Evolutionary conservation across 2,329 filamentous ascomycete species (phyloP).

Genomic region (Fusarium mexicanum): DNA sequence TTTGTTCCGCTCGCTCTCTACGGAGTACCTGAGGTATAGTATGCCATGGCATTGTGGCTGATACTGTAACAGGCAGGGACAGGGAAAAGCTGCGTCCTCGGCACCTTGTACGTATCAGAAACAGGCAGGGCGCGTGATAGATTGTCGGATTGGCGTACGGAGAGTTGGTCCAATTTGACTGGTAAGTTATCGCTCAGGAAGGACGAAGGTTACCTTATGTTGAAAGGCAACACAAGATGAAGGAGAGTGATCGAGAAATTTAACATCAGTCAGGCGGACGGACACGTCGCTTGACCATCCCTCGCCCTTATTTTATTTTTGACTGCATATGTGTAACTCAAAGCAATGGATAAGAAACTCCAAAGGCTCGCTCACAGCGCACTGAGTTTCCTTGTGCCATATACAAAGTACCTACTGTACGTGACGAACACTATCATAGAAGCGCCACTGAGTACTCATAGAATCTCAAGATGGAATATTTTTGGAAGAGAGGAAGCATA

Average conservation of each 20-base stretch:
- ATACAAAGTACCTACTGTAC: background rate
- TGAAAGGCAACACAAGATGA: slow-evolving; percentile 5
- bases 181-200: slow-evolving; percentile 4
- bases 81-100: background rate
- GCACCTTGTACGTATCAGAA: background rate
- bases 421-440: background rate
- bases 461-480: no score
- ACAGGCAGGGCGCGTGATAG: slow-evolving; percentile 11
- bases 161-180: background rate
- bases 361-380: background rate
- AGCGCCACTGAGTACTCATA: background rate
- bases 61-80: slow-evolving; percentile 6
- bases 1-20: background rate
- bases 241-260: background rate
- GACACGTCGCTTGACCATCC: slow-evolving; percentile 4
- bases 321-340: slow-evolving; percentile 7
- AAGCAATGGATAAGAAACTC: background rate
- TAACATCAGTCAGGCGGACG: slow-evolving; percentile 3
- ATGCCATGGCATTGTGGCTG: slow-evolving; percentile 23
- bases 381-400: background rate
- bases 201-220: background rate
- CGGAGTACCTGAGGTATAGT: background rate
- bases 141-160: slow-evolving; percentile 14
- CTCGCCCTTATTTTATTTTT: background rate
- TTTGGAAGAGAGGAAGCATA: background rate